phyloP scores from a whole-genome alignment of 2,329 filamentous ascomycete genomes.

The Cladobotryum protrusum region DNA sequence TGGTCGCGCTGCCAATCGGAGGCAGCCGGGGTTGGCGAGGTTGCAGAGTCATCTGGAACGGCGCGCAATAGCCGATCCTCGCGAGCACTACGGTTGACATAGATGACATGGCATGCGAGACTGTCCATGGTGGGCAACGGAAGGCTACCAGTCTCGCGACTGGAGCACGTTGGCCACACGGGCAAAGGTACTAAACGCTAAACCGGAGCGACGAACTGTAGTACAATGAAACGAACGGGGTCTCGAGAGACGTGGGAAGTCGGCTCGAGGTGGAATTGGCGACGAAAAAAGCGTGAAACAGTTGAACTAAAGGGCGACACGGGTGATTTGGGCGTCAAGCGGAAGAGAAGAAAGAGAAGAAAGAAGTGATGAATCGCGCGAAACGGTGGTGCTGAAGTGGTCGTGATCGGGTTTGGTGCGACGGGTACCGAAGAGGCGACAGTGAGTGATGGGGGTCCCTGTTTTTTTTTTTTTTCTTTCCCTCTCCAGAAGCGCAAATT shows the following conservation, averaged over 20 bases:
- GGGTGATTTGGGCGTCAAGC: neutral
- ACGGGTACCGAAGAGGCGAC: neutral
- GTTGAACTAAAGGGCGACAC: constrained; percentile 1
- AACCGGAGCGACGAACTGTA: constrained; percentile 4
- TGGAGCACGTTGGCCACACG: constrained; percentile 50
- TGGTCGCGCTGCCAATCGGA: constrained; percentile 32
- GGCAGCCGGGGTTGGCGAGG: constrained; percentile 15
- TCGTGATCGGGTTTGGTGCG: neutral
- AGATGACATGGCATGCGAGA: constrained; percentile 53
- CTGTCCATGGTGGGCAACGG: constrained; percentile 50
- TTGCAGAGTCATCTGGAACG: constrained; percentile 13
- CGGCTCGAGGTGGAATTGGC: neutral
- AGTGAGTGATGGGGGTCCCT: constrained; percentile 3
- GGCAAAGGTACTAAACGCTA: constrained; percentile 17
- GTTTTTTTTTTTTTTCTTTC: neutral
- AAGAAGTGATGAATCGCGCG: constrained; percentile 2
- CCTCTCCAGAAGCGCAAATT: neutral
- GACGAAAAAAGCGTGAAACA: neutral
- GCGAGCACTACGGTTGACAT: constrained; percentile 49
- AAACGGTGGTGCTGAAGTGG: constrained; percentile 2
- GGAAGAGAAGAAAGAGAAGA: neutral
- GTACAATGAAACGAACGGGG: constrained; percentile 5
- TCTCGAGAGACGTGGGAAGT: constrained; percentile 10
- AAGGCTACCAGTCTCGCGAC: constrained; percentile 56
- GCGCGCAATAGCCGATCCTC: constrained; percentile 39